These are phyloP conservation scores for Diaporthe eres DNA, from an alignment of 2,329 filamentous ascomycete species.

Conservation along the genomic window DNA sequence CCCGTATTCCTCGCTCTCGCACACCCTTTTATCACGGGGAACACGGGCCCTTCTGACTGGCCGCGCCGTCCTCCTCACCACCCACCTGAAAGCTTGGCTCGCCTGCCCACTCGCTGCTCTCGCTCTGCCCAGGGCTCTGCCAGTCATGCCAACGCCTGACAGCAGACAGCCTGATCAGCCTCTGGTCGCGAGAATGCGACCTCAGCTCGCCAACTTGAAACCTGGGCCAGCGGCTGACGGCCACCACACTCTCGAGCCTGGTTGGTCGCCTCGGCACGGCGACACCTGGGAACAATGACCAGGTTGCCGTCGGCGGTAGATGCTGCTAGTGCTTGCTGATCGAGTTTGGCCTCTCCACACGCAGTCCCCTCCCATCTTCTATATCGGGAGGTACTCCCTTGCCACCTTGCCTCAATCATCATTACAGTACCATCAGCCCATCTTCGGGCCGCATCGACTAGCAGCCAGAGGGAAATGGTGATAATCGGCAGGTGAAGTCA, in stretches of 20 bases:
- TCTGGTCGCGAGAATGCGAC: slow-evolving; percentile 22
- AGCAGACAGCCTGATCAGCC: slow-evolving; percentile 12
- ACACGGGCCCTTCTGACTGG: slow-evolving; percentile 9
- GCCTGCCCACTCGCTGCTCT: not conserved
- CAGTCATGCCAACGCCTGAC: slow-evolving; percentile 8
- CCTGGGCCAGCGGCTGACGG: slow-evolving; percentile 28
- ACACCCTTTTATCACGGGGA: not conserved
- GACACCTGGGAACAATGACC: not conserved
- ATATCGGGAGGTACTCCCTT: slow-evolving; percentile 2
- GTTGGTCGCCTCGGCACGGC: slow-evolving; percentile 11
- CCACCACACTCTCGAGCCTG: slow-evolving; percentile 13
- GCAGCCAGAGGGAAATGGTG: slow-evolving; percentile 27
- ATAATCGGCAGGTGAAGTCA: slow-evolving; percentile 24
- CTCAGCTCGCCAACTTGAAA: slow-evolving; percentile 37
- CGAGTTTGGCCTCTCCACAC: not conserved
- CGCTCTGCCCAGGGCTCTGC: not conserved
- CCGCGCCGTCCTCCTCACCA: not conserved
- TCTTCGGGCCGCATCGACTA: slow-evolving; percentile 30
- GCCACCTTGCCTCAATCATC: not conserved
- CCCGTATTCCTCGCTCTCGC: not conserved
- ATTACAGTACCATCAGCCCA: not conserved
- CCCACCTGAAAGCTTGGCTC: slow-evolving; percentile 24
- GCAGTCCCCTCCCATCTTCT: not conserved
- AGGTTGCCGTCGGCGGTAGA: not conserved
- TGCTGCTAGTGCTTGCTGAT: slow-evolving; percentile 3